Percentiles rank a stretch among this genome's conserved stretches.
phyloP scores from a whole-genome alignment of 2,329 filamentous ascomycete genomes.

The Hawksworthiomyces lignivorus region DNA sequence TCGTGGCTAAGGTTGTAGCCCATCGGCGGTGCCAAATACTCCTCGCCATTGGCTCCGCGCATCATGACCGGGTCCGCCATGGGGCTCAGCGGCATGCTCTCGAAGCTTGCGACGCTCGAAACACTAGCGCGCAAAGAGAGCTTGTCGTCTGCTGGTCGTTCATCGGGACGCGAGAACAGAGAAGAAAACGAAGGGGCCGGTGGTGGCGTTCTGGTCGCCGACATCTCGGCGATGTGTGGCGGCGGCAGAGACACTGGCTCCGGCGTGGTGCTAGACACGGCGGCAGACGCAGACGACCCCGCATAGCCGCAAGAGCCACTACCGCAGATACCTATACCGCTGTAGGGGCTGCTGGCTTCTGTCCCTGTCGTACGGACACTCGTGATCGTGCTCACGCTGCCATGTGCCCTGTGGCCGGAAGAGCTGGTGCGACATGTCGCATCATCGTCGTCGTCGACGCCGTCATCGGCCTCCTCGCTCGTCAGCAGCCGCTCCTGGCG shows the following conservation, averaged over 20 bases:
- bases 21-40: constrained; percentile 45
- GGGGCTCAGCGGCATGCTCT: constrained; percentile 43
- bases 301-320: no score
- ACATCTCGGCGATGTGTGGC: constrained; percentile 6
- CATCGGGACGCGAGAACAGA: no score
- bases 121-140: constrained; percentile 10
- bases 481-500: constrained; percentile 33
- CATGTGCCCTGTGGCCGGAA: no score
- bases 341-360: no score
- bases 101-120: constrained; percentile 24
- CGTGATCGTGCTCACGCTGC: constrained; percentile 1
- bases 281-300: no score
- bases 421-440: constrained; percentile 1
- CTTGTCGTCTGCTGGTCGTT: constrained; percentile 9
- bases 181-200: not conserved
- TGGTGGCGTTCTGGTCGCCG: constrained; percentile 4
- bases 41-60: constrained; percentile 30
- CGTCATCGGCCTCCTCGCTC: constrained; percentile 7
- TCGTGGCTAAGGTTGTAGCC: constrained; percentile 54
- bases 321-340: no score
- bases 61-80: constrained; percentile 39
- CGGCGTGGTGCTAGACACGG: not conserved
- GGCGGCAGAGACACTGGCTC: not conserved
- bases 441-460: not conserved
- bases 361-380: constrained; percentile 1